Conservation (phyloP, 352 stramenopile species). For the Pythium myriotylum region DNA sequence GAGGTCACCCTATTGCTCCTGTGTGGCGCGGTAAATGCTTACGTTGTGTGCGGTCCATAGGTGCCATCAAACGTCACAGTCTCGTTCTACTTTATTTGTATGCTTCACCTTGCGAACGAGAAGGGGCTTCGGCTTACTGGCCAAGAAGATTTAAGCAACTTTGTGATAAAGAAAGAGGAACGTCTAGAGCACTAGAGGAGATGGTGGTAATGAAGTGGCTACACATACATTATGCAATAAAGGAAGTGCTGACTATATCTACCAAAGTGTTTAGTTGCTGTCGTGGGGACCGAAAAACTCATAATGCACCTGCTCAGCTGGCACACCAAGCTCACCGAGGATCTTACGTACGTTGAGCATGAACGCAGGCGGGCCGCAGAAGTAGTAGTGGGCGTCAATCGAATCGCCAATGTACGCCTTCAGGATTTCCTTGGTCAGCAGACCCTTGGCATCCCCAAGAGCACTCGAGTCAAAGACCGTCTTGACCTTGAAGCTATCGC, state of each 20-base stretch:
- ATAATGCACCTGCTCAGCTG: conserved; percentile 50
- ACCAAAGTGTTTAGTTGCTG: conserved; percentile 33
- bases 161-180: conserved; percentile 55
- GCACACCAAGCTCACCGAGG: conserved; percentile 41
- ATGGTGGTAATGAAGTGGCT: no score
- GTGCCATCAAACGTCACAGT: conserved; percentile 94
- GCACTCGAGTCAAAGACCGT: conserved; percentile 30
- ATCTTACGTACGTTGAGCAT: conserved; percentile 46
- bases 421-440: conserved; percentile 38
- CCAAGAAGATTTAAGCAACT: conserved; percentile 78
- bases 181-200: not conserved
- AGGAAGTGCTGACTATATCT: no score
- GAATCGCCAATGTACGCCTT: conserved; percentile 37
- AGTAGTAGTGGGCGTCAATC: conserved; percentile 49
- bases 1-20: not conserved
- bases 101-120: conserved; percentile 99
- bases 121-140: conserved; percentile 92
- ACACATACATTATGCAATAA: no score
- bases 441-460: conserved; percentile 17
- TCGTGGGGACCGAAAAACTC: conserved; percentile 69
- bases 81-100: conserved; percentile 99
- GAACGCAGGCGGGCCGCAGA: conserved; percentile 59
- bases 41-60: conserved; percentile 33
- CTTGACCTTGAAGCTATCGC: conserved; percentile 41
- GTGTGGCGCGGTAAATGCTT: not conserved